A percentile compares a stretch with the other conserved stretches of the same genome.
Conservation (phyloP, 2,329 filamentous ascomycete genomes). For the Colletotrichum zoysiae region DNA sequence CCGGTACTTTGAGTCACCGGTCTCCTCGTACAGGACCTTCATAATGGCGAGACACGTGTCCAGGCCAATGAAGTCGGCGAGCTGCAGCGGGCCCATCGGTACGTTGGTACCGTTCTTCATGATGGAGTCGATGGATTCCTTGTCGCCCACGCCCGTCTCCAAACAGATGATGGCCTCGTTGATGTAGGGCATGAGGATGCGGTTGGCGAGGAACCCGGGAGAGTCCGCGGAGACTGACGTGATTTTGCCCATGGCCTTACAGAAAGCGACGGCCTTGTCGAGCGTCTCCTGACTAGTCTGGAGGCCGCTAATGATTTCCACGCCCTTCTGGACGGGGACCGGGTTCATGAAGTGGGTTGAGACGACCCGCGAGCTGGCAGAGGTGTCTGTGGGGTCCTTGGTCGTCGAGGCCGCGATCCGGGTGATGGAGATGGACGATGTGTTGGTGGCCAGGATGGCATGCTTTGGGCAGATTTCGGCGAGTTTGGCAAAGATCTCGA, state of each 20-base stretch:
- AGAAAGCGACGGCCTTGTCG: constrained; percentile 85
- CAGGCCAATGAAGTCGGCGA: constrained; percentile 97
- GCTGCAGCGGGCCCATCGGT: constrained; percentile 93
- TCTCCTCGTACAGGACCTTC: constrained; percentile 92
- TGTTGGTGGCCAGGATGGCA: constrained; percentile 95
- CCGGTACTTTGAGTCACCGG: constrained; percentile 95
- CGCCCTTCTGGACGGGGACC: constrained; percentile 94
- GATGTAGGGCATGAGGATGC: constrained; percentile 99
- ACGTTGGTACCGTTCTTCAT: constrained; percentile 99
- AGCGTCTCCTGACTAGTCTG: constrained; percentile 89
- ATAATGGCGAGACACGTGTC: constrained; percentile 98
- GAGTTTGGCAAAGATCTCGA: constrained; percentile 85
- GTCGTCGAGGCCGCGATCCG: constrained; percentile 91
- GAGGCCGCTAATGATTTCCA: constrained; percentile 95
- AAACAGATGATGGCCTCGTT: constrained; percentile 98
- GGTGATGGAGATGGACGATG: constrained; percentile 98
- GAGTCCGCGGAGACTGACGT: constrained; percentile 88
- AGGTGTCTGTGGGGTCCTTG: constrained; percentile 81
- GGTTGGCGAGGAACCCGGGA: constrained; percentile 94
- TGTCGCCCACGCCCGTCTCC: constrained; percentile 89
- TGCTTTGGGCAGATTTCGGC: constrained; percentile 86
- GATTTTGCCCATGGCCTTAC: constrained; percentile 93
- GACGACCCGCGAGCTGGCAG: constrained; percentile 87
- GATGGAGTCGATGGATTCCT: constrained; percentile 94
- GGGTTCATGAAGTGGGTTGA: constrained; percentile 99